Conservation (phyloP, 352 stramenopile species). For the Globisporangium cederbergense region DNA sequence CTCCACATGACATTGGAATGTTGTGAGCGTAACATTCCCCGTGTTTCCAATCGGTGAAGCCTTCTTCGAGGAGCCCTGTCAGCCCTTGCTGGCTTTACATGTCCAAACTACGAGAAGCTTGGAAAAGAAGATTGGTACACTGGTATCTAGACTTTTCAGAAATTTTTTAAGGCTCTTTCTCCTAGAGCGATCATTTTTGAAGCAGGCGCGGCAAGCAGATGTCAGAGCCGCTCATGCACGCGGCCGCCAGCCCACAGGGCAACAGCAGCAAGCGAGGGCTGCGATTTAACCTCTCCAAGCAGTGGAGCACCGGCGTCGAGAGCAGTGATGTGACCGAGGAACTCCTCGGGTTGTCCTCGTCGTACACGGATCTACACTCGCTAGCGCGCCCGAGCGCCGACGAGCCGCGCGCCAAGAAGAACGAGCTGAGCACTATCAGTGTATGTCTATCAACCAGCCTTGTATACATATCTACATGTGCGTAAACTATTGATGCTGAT, state of each 20-base stretch:
- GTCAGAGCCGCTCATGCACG: constrained; percentile 33
- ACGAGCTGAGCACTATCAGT: constrained; percentile 40
- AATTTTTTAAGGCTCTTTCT: no score
- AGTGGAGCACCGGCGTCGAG: constrained; percentile 10
- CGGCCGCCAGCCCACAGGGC: constrained; percentile 1
- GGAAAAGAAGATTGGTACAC: no score
- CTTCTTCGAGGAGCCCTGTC: no score
- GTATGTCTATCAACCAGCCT: constrained; percentile 15
- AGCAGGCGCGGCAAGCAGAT: neutral
- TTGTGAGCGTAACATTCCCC: no score
- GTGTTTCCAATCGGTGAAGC: no score
- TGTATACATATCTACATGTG: neutral
- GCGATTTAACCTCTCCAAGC: constrained; percentile 13
- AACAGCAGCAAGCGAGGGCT: neutral
- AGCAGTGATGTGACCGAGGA: constrained; percentile 3
- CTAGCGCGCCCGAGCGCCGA: constrained; percentile 18
- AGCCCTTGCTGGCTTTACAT: no score
- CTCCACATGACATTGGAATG: no score
- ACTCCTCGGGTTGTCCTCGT: constrained; percentile 12
- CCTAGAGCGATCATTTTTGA: neutral
- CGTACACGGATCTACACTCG: constrained; percentile 47
- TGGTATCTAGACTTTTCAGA: no score
- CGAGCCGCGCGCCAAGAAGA: constrained; percentile 16
- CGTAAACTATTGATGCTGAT: neutral
- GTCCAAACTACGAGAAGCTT: no score